Percentiles rank a stretch among this genome's conserved stretches.
These are phyloP conservation scores for Corchorus olitorius DNA, from an alignment of 345 rosid species.

Conservation along the genomic window DNA sequence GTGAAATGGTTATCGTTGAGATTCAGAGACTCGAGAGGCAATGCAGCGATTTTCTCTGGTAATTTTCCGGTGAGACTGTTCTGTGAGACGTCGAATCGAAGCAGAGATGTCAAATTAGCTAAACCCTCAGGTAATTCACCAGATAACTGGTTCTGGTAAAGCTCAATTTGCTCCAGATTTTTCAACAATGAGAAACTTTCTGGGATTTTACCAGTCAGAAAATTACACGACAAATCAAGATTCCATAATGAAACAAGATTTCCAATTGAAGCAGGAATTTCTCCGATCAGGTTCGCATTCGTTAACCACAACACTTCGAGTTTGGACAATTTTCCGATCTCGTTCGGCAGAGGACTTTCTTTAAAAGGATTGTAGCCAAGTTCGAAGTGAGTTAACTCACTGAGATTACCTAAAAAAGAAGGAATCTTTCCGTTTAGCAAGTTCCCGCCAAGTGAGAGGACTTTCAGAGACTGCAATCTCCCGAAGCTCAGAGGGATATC, in stretches of 20 bases:
- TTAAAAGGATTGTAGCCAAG: conserved; percentile 45
- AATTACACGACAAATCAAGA: conserved; percentile 52
- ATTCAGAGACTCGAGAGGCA: conserved; percentile 42
- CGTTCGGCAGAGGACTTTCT: conserved; percentile 48
- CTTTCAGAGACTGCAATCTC: conserved; percentile 36
- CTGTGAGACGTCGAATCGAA: conserved; percentile 58
- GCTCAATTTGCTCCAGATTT: conserved; percentile 46
- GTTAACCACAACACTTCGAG: conserved; percentile 42
- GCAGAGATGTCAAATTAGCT: conserved; percentile 45
- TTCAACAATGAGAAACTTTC: conserved; percentile 40
- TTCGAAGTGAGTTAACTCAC: conserved; percentile 43
- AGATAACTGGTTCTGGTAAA: conserved; percentile 42
- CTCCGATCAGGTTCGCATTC: conserved; percentile 43
- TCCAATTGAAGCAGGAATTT: conserved; percentile 57
- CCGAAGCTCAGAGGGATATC: conserved; percentile 60
- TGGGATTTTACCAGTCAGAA: conserved; percentile 56
- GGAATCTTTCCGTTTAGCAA: conserved; percentile 54
- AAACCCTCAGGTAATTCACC: conserved; percentile 60
- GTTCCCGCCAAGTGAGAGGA: conserved; percentile 33
- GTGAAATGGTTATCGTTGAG: conserved; percentile 61
- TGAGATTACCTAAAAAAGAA: conserved; percentile 49
- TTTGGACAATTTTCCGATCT: conserved; percentile 51
- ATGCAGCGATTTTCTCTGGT: conserved; percentile 48
- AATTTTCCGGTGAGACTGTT: conserved; percentile 60
- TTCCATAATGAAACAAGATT: conserved; percentile 39